Conservation (phyloP, 2,329 filamentous ascomycete species). For the Colletotrichum chrysophilum region DNA sequence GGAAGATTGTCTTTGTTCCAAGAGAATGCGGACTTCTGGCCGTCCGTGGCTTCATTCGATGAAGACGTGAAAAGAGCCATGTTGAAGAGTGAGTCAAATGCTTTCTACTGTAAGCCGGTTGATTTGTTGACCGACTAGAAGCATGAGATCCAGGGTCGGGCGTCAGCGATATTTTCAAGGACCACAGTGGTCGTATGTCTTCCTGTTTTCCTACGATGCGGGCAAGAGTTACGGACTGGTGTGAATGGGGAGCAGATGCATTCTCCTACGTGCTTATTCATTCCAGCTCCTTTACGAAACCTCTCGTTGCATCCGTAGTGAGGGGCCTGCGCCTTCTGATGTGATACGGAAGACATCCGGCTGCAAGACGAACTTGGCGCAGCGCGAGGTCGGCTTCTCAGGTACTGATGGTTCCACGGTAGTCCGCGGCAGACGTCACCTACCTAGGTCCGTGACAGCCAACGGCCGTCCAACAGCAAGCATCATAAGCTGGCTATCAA, state of each 20-base stretch:
- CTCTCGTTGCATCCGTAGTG: neutral
- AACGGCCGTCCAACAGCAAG: neutral
- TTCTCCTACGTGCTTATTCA: neutral
- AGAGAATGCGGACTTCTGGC: constrained; percentile 20
- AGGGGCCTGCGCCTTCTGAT: neutral
- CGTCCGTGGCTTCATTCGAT: constrained; percentile 20
- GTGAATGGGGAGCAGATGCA: neutral
- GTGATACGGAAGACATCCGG: neutral
- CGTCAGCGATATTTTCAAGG: neutral
- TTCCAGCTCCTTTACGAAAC: neutral
- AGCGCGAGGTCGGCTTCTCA: neutral
- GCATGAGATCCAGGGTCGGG: neutral
- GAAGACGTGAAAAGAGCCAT: constrained; percentile 29
- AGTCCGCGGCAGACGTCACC: neutral
- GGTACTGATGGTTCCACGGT: neutral
- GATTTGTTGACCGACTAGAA: neutral
- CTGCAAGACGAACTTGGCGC: constrained; percentile 1
- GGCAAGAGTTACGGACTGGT: neutral
- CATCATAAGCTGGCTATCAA: neutral
- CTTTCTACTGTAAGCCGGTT: neutral
- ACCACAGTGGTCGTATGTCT: neutral
- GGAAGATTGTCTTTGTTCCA: constrained; percentile 37
- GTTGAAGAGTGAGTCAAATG: neutral
- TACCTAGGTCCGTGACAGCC: too few relatives aligned
- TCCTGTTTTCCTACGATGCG: neutral